Base-by-base conservation (phyloP, 1,284 basidiomycete species). In the Cutaneotrichosporon mucoides region DNA sequence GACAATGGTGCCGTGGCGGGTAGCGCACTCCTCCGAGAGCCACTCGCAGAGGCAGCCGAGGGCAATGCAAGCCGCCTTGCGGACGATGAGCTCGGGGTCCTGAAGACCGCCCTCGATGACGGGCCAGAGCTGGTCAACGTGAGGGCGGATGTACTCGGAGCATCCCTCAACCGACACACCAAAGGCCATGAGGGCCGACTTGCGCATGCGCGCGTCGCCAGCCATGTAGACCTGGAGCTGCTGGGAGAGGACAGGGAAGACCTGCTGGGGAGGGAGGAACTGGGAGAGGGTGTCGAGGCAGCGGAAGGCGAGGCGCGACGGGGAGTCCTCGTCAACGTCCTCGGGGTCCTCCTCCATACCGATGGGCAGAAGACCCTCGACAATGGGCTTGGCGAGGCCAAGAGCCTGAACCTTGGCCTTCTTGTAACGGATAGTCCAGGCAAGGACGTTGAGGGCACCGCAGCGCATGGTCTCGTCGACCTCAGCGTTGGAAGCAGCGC, bases 341-440 rank as follows among this genome's bases (percentile, higher is more conserved):
- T 90, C 88, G 13, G 88, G 86, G 72, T 90, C 89, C 42, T 87
- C 84, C 80, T 99, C 95, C 43, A 90, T 88, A 11, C 92, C 89
- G 70, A 99, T 90, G 55, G 93, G 92, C 83, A 99, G 89, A 49
- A 99, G 85, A 37, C 90, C 89, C 69, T 91, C 86, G 60, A 99
- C 84, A 72, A 99, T 94, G 42, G 86, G 85, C 63, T 87, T 86
- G 15, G 92, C 92, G 55, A 99, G 84, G 72, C 86, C 85, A 63
- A 94, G 84, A 68, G 84, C 85, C 79, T 97, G 92, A 44, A 99
- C 86, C 79, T 95, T 96, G 63, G 88, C 88, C 81, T 96, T 97
- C 87, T 98, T 99, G 81, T 95, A 95, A 81, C 90, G 89, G 61
- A 96, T 88, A 51, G 89, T 92, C 95, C 95, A 99, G 72, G 92